phyloP scores from a whole-genome alignment of 78 protist species.

The Emiliania huxleyi region DNA sequence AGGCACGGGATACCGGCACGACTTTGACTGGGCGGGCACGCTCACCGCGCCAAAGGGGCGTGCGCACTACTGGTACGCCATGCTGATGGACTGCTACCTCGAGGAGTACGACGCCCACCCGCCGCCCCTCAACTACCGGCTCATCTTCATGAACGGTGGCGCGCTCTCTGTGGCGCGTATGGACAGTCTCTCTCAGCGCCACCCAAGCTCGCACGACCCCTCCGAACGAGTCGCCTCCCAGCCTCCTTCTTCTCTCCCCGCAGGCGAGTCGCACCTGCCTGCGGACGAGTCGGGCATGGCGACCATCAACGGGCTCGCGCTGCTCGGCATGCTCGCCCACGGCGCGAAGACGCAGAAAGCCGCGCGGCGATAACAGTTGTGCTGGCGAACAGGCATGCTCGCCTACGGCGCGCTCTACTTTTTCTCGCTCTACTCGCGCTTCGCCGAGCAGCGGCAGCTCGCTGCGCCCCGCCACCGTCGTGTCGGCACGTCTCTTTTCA shows the following conservation, averaged over 20 bases:
- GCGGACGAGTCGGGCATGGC: conserved; percentile 12
- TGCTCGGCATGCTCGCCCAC: background rate
- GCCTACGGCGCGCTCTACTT: background rate
- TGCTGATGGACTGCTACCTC: conserved; percentile 28
- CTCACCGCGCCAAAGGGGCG: background rate
- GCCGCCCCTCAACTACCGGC: background rate
- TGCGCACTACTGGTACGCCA: conserved; percentile 36
- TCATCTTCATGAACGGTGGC: conserved; percentile 13
- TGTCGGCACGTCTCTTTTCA: no score
- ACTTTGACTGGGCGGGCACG: background rate
- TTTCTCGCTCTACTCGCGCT: background rate
- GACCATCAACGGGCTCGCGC: background rate
- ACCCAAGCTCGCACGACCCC: no score
- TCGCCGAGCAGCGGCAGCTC: background rate
- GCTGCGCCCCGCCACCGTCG: background rate
- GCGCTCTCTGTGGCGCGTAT: no score
- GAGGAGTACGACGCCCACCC: conserved; percentile 40
- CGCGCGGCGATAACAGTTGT: background rate
- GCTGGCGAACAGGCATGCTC: background rate
- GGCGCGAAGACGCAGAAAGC: no score
- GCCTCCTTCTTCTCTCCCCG: no score
- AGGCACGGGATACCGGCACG: background rate
- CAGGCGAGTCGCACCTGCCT: conserved; percentile 17
- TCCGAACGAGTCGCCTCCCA: no score
- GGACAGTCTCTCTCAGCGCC: no score